Conservation (phyloP, 2,329 filamentous ascomycete genomes). For the Stemphylium beticola region DNA sequence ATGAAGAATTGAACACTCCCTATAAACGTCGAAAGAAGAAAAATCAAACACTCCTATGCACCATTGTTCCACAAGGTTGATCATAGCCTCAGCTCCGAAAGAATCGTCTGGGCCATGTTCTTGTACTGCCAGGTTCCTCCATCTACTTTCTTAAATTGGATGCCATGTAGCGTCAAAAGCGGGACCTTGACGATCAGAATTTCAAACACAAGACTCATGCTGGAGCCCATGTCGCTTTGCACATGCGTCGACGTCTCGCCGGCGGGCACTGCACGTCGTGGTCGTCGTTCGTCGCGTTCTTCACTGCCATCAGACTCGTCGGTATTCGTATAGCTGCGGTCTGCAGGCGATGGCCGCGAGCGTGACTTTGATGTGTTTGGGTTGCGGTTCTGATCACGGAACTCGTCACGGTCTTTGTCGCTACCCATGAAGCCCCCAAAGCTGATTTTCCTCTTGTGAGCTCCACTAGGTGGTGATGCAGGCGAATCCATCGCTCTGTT, state of each 20-base stretch:
- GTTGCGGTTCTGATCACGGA: constrained; percentile 64
- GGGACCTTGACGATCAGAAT: constrained; percentile 98
- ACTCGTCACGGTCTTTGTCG: constrained; percentile 67
- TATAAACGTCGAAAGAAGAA: constrained; percentile 8
- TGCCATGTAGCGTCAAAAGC: constrained; percentile 87
- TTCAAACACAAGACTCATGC: constrained; percentile 86
- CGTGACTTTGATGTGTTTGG: constrained; percentile 57
- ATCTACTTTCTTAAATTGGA: constrained; percentile 96
- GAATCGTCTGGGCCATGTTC: constrained; percentile 95
- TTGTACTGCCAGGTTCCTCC: constrained; percentile 99
- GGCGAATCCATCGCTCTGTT: constrained; percentile 70
- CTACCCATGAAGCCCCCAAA: constrained; percentile 73
- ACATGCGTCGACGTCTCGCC: constrained; percentile 93
- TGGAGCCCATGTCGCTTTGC: constrained; percentile 84
- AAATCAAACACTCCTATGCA: constrained; percentile 3
- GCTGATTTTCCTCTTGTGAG: constrained; percentile 80
- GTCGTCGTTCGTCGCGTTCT: constrained; percentile 55
- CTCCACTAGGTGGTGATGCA: constrained; percentile 42
- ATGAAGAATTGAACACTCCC: constrained; percentile 6
- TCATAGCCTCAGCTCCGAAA: constrained; percentile 69
- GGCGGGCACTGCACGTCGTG: constrained; percentile 56
- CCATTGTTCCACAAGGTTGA: neutral
- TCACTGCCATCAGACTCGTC: constrained; percentile 80
- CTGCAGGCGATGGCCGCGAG: constrained; percentile 58
- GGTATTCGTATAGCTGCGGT: constrained; percentile 83